These are phyloP conservation scores for Quambalaria eucalypti DNA, from an alignment of 1,284 basidiomycete species.

Conservation along the genomic window DNA sequence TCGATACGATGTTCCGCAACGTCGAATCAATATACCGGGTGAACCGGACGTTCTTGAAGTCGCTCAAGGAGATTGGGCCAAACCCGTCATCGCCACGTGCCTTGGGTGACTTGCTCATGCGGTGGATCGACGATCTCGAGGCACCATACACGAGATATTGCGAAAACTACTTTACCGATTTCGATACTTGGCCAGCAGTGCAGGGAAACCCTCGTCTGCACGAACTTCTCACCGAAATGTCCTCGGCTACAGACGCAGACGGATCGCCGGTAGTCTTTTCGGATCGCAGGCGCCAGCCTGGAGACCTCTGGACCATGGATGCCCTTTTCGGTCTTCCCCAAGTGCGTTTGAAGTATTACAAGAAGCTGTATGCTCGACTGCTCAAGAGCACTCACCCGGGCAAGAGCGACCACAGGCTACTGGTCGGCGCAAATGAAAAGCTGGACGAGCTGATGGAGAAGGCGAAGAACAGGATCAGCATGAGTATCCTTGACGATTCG, in stretches of 20 bases:
- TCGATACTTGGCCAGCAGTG: constrained; percentile 74
- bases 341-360: constrained; percentile 78
- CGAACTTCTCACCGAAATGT: constrained; percentile 63
- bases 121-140: constrained; percentile 70
- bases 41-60: constrained; percentile 63
- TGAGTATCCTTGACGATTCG: constrained; percentile 23
- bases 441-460: constrained; percentile 65
- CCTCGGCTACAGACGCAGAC: constrained; percentile 44
- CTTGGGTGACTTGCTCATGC: constrained; percentile 88
- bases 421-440: constrained; percentile 70
- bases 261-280: constrained; percentile 22
- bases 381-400: constrained; percentile 81
- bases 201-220: constrained; percentile 64
- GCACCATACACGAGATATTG: constrained; percentile 76
- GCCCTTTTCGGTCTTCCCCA: constrained; percentile 77
- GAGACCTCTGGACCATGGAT: constrained; percentile 68
- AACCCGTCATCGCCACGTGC: constrained; percentile 90
- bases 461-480: constrained; percentile 47
- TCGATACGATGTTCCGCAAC: constrained; percentile 88
- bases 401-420: constrained; percentile 72
- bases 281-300: constrained; percentile 23
- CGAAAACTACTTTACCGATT: constrained; percentile 64
- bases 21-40: constrained; percentile 86
- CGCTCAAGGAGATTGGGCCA: constrained; percentile 84
- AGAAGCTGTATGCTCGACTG: constrained; percentile 76